Percentiles rank a stretch among this genome's conserved stretches.
phyloP scores from a whole-genome alignment of 352 stramenopile species.

The Blastocystis sp. region DNA sequence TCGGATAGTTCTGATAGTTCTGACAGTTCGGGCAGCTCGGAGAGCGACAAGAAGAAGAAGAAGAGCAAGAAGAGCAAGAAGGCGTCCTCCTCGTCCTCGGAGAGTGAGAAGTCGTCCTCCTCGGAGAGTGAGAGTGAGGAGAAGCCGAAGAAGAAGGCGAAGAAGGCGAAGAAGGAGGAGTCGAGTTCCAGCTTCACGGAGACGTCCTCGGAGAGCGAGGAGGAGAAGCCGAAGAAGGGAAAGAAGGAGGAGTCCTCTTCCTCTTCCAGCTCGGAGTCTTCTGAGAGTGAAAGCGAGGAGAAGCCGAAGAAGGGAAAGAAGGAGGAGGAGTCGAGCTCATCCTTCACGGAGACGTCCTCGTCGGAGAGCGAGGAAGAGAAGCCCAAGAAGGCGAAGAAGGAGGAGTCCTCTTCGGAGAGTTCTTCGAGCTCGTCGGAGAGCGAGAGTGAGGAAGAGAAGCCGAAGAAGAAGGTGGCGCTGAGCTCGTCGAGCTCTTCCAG shows the following conservation, averaged over 20 bases:
- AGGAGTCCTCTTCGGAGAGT: slow-evolving; percentile 10
- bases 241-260: not conserved
- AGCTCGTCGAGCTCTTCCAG: not conserved
- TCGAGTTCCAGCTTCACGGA: not conserved
- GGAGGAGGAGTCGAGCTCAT: not conserved
- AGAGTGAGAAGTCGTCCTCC: not conserved
- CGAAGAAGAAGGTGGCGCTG: slow-evolving; percentile 29
- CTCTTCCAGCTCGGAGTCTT: not conserved
- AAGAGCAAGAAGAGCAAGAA: slow-evolving; percentile 55
- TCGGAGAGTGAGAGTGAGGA: slow-evolving; percentile 44
- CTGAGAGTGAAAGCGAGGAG: slow-evolving; percentile 33
- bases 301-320: slow-evolving; percentile 36
- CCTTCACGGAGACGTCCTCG: not conserved
- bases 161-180: not conserved
- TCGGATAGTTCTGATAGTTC: not conserved
- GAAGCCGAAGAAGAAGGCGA: slow-evolving; percentile 47
- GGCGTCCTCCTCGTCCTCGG: not conserved
- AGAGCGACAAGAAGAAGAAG: not conserved
- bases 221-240: not conserved
- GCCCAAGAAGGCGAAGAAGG: slow-evolving; percentile 51
- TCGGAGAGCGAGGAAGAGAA: slow-evolving; percentile 36
- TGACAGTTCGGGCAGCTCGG: not conserved
- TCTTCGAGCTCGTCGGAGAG: not conserved
- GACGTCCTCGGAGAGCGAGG: slow-evolving; percentile 8
- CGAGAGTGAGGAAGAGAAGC: slow-evolving; percentile 29